Base-by-base conservation (phyloP, 2,329 filamentous ascomycete species). In the Alternaria burnsii region DNA sequence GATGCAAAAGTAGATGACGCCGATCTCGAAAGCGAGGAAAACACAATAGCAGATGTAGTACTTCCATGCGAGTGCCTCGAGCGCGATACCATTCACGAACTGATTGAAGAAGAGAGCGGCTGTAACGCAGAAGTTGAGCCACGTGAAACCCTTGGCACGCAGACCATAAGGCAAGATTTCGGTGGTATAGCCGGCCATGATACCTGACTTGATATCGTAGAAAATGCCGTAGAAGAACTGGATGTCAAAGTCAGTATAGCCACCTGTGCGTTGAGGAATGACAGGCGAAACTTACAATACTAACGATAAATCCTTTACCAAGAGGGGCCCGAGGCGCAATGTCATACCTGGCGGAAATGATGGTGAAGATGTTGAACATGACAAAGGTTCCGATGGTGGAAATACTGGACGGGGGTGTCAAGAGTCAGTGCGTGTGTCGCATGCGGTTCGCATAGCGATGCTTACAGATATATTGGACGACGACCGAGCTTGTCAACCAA, bases 401-500 rank as follows among this genome's bases (percentile, higher is more conserved):
- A 26, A 76, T 63, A 6, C 36, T 38, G n/a, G 3, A 38, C 18
- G 16, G 16, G 16, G 6, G 36, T 9, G 16, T 14, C n/a, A 6
- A 9, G 18, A n/a, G 30, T 32, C 30, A 32, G 34, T 36, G 34
- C 14, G 12, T 36, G 34, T 16, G 12, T 36, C 34, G n/a, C 34
- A 16, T 36, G 34, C 34, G 8, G 34, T 36, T 36, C 4, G 9
- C 14, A 36, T 14, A 16, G 12, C 12, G 34, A 36, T 14, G 5
- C 12, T 36, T 36, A 36, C 34, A 84, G 69, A 69, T 80, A 84
- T 2, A 84, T 76, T 20, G 74, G 74, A 6, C 82, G 76, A 4
- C 83, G 79, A 16, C 82, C 81, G 14, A 43, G 43, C 71, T 74
- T 66, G 82, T 80, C 40, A 77, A 79, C 36, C 75, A 75, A 50